Evolutionary conservation across 495 filamentous ascomycete genomes (phyloP).

Genomic region (Penicillium pulvis): DNA sequence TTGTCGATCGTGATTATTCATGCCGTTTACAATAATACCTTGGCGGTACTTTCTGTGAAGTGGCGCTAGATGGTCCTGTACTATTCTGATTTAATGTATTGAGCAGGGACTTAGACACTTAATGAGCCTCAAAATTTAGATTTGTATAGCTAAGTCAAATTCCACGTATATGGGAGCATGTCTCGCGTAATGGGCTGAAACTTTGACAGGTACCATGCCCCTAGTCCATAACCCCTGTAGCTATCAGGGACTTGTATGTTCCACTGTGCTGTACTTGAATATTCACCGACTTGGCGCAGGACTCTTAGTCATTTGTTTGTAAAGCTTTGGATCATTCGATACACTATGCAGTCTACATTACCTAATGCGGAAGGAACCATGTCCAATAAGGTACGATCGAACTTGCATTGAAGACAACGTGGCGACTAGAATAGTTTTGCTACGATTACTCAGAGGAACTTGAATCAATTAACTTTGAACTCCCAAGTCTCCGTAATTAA

Average conservation of each 20-base stretch:
- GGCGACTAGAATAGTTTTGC: neutral
- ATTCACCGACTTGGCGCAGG: neutral
- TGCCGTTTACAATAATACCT: neutral
- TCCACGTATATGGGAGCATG: neutral
- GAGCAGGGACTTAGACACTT: neutral
- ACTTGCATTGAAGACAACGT: neutral
- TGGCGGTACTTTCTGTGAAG: neutral
- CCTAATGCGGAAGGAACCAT: neutral
- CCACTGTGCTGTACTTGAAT: neutral
- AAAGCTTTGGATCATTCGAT: neutral
- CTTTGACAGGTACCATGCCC: neutral
- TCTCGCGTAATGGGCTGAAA: neutral
- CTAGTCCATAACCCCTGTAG: neutral
- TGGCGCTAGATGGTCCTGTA: neutral
- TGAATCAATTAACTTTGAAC: neutral
- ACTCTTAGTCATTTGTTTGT: neutral
- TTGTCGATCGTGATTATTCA: no score
- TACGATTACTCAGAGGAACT: neutral
- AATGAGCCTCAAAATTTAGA: neutral
- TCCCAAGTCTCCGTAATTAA: neutral
- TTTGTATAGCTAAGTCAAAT: neutral
- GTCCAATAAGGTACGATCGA: neutral
- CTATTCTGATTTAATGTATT: neutral
- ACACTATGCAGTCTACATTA: neutral
- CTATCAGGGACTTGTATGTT: neutral